Conservation (phyloP, 768 basidiomycete genomes). For the Rhodotorula paludigena region DNA sequence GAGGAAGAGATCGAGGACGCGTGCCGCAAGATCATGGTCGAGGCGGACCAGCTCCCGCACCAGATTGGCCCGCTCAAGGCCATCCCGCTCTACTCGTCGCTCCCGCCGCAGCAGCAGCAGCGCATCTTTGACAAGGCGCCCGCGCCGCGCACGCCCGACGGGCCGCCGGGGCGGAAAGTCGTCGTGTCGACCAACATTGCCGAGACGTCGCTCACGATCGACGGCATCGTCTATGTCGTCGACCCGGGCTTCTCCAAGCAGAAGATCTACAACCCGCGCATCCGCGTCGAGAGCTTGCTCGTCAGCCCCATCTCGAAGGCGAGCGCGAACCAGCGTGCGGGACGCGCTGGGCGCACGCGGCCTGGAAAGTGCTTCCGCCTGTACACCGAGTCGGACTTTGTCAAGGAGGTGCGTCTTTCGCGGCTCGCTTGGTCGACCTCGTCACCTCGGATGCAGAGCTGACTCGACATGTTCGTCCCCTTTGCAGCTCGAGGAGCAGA, state of each 20-base stretch:
- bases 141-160: conserved; percentile 56
- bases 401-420: conserved; percentile 58
- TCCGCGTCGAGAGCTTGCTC: conserved; percentile 86
- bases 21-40: conserved; percentile 83
- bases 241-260: conserved; percentile 97
- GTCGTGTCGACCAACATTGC: conserved; percentile 96
- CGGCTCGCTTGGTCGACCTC: not conserved
- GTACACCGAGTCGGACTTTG: conserved; percentile 96
- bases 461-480: not conserved
- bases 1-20: conserved; percentile 98
- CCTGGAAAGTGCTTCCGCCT: conserved; percentile 96
- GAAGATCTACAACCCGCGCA: conserved; percentile 95
- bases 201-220: conserved; percentile 94
- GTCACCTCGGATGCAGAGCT: not conserved
- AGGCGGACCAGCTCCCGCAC: conserved; percentile 76
- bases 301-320: conserved; percentile 96
- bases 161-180: conserved; percentile 85
- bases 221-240: conserved; percentile 98
- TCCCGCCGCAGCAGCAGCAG: conserved; percentile 91
- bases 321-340: conserved; percentile 89
- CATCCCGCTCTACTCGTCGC: conserved; percentile 88
- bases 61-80: conserved; percentile 79
- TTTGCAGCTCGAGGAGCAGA: conserved; percentile 76
- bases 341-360: conserved; percentile 89
- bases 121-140: conserved; percentile 92